These are phyloP conservation scores for Groenewaldozyma tartarivorans DNA, from an alignment of 805 yeast genomes.

Conservation along the genomic window DNA sequence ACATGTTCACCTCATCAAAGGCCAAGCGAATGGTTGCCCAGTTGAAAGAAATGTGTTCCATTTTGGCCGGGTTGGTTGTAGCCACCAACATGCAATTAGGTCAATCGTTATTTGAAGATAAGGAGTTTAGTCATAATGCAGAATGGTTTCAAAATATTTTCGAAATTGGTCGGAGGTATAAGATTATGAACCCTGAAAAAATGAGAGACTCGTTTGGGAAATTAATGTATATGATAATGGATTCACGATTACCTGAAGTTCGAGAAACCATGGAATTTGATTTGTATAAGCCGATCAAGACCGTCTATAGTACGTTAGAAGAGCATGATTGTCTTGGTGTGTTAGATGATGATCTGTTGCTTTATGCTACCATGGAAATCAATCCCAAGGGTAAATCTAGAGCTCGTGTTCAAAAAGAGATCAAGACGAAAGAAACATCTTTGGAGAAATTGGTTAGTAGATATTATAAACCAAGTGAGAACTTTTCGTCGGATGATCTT, in stretches of 20 bases:
- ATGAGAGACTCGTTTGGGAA: slow-evolving; percentile 76
- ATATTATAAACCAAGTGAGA: slow-evolving; percentile 9
- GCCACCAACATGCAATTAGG: slow-evolving; percentile 70
- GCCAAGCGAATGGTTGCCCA: slow-evolving; percentile 64
- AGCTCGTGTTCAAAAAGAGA: slow-evolving; percentile 44
- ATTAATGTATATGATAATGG: slow-evolving; percentile 78
- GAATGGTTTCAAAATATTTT: slow-evolving; percentile 64
- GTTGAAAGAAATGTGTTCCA: slow-evolving; percentile 67
- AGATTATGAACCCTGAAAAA: slow-evolving; percentile 75
- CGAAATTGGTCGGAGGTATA: slow-evolving; percentile 73
- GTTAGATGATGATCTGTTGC: slow-evolving; percentile 48
- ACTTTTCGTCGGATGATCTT: slow-evolving; percentile 50
- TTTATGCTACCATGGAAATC: slow-evolving; percentile 61
- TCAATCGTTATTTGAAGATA: slow-evolving; percentile 50
- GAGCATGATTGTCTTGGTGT: slow-evolving; percentile 32
- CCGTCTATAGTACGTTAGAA: slow-evolving; percentile 43
- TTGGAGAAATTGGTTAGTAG: slow-evolving; percentile 45
- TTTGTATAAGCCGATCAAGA: slow-evolving; percentile 59
- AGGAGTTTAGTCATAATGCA: slow-evolving; percentile 59
- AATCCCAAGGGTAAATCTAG: slow-evolving; percentile 50
- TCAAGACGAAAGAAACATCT: slow-evolving; percentile 57
- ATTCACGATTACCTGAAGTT: slow-evolving; percentile 64
- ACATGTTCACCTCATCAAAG: slow-evolving; percentile 56
- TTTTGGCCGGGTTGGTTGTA: slow-evolving; percentile 66
- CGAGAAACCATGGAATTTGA: slow-evolving; percentile 67